Base-by-base conservation (phyloP, 495 filamentous ascomycete genomes). In the Aspergillus bridgeri region DNA sequence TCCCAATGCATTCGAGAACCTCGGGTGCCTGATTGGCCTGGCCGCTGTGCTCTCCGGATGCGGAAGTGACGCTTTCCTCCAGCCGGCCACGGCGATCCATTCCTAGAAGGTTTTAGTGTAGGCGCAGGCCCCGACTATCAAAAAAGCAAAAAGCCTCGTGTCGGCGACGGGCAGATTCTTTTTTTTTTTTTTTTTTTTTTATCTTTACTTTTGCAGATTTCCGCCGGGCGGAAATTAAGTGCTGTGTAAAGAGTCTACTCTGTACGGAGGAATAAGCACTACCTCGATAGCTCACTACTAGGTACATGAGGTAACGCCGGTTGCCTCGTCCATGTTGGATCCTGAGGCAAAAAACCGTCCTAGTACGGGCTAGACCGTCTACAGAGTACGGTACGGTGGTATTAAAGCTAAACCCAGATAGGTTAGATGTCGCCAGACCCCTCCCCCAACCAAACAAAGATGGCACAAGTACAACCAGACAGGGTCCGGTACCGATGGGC, bases 1-100 rank as follows among this genome's bases (percentile, higher is more conserved):
- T 27, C 25, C 25, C 25, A 27, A 27, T 27, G 25, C 25, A 7
- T 27, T 27, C 25, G 4, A 27, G 7, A 15, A 9, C 33, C 33
- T 38, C 33, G 33, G 33, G 33, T n/a, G n/a, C n/a, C n/a, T n/a
- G n/a, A n/a, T n/a, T n/a, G 7, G 7, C 7, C 7, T 3, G 7
- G 7, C 25, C 4, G 25, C 7, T 27, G 25, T 4, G 7, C 25
- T 13, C 33, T 38, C 29, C 49, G 49, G 49, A 38, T 51, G 49
- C 49, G 49, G 49, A 38, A 51, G 38, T 17, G 25, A 51, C 49
- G n/a, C 6, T 47, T 27, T 21, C 22, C 49, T 42, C 18, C 38
- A 38, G 33, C 38, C 49, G 25, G 18, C 8, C 6, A 38, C 19
- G 27, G 38, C 49, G 49, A 51, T 51, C 49, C 6, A 51, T 51